These are phyloP conservation scores for Picochlorum sp. DNA, from an alignment of 139 green algal genomes.

Conservation along the genomic window DNA sequence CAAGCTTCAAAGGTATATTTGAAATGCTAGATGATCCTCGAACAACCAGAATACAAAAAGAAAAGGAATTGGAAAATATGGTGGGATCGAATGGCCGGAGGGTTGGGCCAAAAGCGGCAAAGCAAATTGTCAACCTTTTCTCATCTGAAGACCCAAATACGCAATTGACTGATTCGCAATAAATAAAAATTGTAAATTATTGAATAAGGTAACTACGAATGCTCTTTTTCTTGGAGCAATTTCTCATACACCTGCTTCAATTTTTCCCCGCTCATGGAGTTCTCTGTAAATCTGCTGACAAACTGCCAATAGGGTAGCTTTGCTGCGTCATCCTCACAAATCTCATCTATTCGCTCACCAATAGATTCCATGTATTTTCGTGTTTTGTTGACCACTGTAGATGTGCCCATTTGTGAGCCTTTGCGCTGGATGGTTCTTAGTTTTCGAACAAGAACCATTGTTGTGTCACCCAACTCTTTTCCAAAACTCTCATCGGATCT, in stretches of 20 bases:
- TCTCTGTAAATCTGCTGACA: too few species aligned
- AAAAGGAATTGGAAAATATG: conserved; percentile 38
- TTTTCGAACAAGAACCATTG: too few species aligned
- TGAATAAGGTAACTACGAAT: background rate
- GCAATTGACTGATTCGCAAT: background rate
- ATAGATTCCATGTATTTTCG: too few species aligned
- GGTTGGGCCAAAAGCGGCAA: conserved; percentile 20
- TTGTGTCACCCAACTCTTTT: too few species aligned
- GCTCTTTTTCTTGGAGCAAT: conserved; percentile 45
- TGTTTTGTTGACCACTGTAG: too few species aligned
- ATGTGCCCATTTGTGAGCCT: too few species aligned
- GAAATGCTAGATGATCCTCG: conserved; percentile 9
- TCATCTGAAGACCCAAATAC: conserved; percentile 7
- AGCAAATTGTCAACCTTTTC: conserved; percentile 21
- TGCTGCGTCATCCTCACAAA: too few species aligned
- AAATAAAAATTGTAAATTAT: background rate
- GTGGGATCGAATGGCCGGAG: conserved; percentile 27
- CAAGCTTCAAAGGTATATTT: conserved; percentile 15
- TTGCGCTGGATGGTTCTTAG: too few species aligned
- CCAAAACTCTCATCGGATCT: too few species aligned
- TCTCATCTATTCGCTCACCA: too few species aligned
- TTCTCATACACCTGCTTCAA: conserved; percentile 36
- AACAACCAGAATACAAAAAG: conserved; percentile 13
- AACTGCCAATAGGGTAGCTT: too few species aligned
- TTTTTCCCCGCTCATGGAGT: background rate